Conservation (phyloP, 352 stramenopile species). For the Globisporangium middletonii region DNA sequence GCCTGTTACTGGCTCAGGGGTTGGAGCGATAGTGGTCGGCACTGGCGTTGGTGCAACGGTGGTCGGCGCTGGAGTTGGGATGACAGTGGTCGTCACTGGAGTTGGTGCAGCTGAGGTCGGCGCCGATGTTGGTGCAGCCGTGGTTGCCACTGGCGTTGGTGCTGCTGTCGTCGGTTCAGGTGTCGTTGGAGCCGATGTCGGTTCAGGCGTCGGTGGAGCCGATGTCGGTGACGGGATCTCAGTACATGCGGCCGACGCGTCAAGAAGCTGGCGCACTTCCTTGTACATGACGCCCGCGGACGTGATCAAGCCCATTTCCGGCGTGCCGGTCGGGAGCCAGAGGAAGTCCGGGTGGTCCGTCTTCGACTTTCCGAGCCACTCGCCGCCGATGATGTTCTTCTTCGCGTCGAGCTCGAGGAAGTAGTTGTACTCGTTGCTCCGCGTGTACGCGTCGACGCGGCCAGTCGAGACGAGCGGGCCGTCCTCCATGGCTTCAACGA, state of each 20-base stretch:
- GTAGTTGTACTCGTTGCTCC: constrained; percentile 11
- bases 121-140: constrained; percentile 1
- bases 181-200: constrained; percentile 1
- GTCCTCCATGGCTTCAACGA: constrained; percentile 16
- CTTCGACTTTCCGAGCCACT: constrained; percentile 14
- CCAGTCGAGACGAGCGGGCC: constrained; percentile 10
- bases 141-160: background rate
- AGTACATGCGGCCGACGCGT: constrained; percentile 2
- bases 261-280: constrained; percentile 10
- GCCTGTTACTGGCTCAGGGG: no score
- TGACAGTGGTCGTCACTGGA: background rate
- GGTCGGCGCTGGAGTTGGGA: constrained; percentile 2
- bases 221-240: constrained; percentile 5
- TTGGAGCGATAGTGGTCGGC: background rate
- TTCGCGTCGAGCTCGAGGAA: constrained; percentile 15
- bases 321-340: constrained; percentile 9
- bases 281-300: constrained; percentile 11
- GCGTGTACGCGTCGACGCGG: constrained; percentile 6
- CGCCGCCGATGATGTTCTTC: constrained; percentile 16
- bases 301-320: constrained; percentile 5
- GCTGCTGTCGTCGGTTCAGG: constrained; percentile 1
- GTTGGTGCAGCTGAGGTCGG: constrained; percentile 4
- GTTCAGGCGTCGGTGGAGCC: background rate
- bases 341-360: constrained; percentile 15
- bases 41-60: constrained; percentile 1